phyloP scores from a whole-genome alignment of 371 early-diverging fungal genomes.

The Mortierella sp. region DNA sequence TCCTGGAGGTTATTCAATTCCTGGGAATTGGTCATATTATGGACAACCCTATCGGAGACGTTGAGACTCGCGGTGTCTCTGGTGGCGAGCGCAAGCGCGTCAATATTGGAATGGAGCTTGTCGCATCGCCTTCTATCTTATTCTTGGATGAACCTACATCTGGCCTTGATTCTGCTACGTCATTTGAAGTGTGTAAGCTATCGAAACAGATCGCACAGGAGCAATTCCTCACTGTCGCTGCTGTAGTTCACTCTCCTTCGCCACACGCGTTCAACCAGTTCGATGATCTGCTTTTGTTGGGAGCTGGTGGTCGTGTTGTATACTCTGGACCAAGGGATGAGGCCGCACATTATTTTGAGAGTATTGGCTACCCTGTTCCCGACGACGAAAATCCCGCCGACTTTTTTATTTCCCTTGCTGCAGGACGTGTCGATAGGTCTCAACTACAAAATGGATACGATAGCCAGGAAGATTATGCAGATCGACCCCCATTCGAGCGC shows the following conservation, averaged over 20 bases:
- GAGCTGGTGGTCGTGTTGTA: slow-evolving; percentile 73
- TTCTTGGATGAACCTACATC: slow-evolving; percentile 93
- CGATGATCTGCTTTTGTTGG: slow-evolving; percentile 77
- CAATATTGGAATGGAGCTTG: slow-evolving; percentile 87
- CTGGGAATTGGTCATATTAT: slow-evolving; percentile 74
- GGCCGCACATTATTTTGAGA: slow-evolving; percentile 64
- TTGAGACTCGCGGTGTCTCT: slow-evolving; percentile 75
- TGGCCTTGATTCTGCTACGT: slow-evolving; percentile 83
- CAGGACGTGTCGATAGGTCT: slow-evolving; percentile 44
- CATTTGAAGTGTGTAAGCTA: slow-evolving; percentile 74
- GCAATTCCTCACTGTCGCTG: slow-evolving; percentile 74
- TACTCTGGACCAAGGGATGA: slow-evolving; percentile 70
- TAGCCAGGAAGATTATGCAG: slow-evolving; percentile 11
- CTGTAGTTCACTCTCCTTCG: slow-evolving; percentile 84
- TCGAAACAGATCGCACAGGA: slow-evolving; percentile 67
- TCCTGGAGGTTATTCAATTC: slow-evolving; percentile 69
- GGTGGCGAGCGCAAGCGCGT: slow-evolving; percentile 94
- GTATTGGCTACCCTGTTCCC: slow-evolving; percentile 71
- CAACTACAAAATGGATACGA: not conserved
- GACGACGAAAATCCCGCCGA: slow-evolving; percentile 69
- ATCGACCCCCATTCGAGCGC: not conserved
- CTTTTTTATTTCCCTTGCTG: slow-evolving; percentile 66
- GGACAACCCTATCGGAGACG: slow-evolving; percentile 76
- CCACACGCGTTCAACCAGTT: slow-evolving; percentile 72
- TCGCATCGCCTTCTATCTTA: slow-evolving; percentile 80